A percentile compares a stretch with the other conserved stretches of the same genome.
These are phyloP conservation scores for Porphyrellus cyaneotinctus DNA, from an alignment of 768 basidiomycete species.

Conservation along the genomic window DNA sequence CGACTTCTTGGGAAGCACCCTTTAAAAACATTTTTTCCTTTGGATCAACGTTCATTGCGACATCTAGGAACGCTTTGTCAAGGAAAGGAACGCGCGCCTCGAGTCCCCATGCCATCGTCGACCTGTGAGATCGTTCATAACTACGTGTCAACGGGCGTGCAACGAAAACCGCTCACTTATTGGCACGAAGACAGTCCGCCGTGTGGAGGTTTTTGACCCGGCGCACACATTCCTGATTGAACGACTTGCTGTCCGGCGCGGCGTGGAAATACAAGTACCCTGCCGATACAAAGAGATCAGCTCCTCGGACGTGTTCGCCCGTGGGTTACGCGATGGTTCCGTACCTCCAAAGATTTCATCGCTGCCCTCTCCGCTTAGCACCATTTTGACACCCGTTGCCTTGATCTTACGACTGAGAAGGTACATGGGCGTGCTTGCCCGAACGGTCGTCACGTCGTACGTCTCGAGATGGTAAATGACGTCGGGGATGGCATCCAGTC, in stretches of 20 bases:
- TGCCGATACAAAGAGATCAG: conserved; percentile 28
- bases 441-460: conserved; percentile 97
- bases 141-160: background rate
- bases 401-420: conserved; percentile 97
- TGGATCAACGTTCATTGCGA: conserved; percentile 86
- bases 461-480: conserved; percentile 99
- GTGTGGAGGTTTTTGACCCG: conserved; percentile 98
- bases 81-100: conserved; percentile 99
- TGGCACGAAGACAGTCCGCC: conserved; percentile 93
- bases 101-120: conserved; percentile 99
- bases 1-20: conserved; percentile 65
- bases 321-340: conserved; percentile 6
- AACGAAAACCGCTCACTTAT: conserved; percentile 63
- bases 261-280: conserved; percentile 99
- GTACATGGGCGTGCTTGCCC: conserved; percentile 98
- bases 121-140: conserved; percentile 43
- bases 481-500: conserved; percentile 93
- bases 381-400: conserved; percentile 99
- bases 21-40: conserved; percentile 87
- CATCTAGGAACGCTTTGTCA: conserved; percentile 93
- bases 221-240: conserved; percentile 93
- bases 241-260: conserved; percentile 80
- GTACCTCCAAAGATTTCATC: conserved; percentile 96
- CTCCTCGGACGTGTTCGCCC: background rate
- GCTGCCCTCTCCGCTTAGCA: conserved; percentile 93